Evolutionary conservation across 139 green algal genomes (phyloP).

Genomic region (Chlorella sorokiniana): DNA sequence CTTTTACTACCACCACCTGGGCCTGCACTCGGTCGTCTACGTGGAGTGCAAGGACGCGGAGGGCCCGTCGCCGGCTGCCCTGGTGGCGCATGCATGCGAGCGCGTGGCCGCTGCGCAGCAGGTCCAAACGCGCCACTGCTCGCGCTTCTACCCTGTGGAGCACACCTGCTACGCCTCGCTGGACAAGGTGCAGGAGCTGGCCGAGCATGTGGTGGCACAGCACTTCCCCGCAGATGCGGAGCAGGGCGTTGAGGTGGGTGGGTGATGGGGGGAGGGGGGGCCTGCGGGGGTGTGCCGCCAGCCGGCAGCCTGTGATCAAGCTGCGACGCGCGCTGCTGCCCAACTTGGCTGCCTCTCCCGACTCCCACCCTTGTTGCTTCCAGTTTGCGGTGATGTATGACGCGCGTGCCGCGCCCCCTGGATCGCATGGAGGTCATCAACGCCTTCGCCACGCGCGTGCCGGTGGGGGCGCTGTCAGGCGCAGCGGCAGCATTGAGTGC

Average conservation of each 20-base stretch:
- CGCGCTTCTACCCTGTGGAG: slow-evolving; percentile 57
- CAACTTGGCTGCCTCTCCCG: not conserved
- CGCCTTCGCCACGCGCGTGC: slow-evolving; percentile 33
- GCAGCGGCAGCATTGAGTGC: no score
- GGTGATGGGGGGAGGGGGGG: not conserved
- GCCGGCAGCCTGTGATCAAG: not conserved
- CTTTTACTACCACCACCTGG: slow-evolving; percentile 41
- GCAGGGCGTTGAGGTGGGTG: slow-evolving; percentile 3
- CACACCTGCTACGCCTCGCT: slow-evolving; percentile 44
- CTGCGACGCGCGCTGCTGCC: no score
- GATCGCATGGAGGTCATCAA: slow-evolving; percentile 64
- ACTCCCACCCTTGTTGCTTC: not conserved
- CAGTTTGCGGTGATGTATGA: slow-evolving; percentile 61
- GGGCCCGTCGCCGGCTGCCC: slow-evolving; percentile 34
- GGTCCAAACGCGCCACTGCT: slow-evolving; percentile 45
- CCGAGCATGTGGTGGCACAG: slow-evolving; percentile 21
- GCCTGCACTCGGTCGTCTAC: slow-evolving; percentile 37
- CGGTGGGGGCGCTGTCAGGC: no score
- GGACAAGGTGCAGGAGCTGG: slow-evolving; percentile 48
- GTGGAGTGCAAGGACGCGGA: slow-evolving; percentile 36
- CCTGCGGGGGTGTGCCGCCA: not conserved
- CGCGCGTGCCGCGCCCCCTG: slow-evolving; percentile 44
- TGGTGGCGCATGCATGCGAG: slow-evolving; percentile 27
- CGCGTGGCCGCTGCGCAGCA: slow-evolving; percentile 17
- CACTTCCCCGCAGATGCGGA: slow-evolving; percentile 43